Percentiles rank a stretch among this genome's conserved stretches.
phyloP scores from a whole-genome alignment of 192 early-diverging fungal genomes.

The Chytriomyces confervae region DNA sequence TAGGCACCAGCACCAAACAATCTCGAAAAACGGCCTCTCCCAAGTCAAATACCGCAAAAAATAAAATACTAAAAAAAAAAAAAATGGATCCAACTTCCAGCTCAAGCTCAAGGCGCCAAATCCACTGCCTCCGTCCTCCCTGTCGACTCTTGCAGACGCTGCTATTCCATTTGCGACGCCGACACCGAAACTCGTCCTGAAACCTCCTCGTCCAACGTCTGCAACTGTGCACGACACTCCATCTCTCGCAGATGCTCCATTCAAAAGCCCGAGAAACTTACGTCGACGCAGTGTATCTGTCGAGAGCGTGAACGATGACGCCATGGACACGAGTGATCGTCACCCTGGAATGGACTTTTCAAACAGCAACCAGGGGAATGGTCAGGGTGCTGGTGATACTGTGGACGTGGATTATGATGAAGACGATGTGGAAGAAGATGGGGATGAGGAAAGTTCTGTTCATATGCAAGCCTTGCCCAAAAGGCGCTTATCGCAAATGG shows the following conservation, averaged over 20 bases:
- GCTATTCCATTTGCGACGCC: not conserved
- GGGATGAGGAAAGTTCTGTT: not conserved
- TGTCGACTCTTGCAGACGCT: not conserved
- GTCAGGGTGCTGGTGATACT: too few relatives aligned
- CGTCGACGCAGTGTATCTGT: not conserved
- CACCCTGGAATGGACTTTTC: too few relatives aligned
- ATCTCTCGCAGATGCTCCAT: not conserved
- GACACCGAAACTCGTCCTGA: not conserved
- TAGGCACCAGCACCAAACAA: too few relatives aligned
- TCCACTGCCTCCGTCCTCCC: not conserved
- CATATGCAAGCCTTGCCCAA: not conserved
- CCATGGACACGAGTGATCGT: too few relatives aligned
- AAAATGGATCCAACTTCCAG: not conserved
- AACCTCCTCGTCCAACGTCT: not conserved
- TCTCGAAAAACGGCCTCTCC: too few relatives aligned
- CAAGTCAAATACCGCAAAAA: too few relatives aligned
- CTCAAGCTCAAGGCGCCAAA: conserved; percentile 18
- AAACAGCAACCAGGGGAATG: too few relatives aligned
- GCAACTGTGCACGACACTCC: not conserved
- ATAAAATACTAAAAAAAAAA: too few relatives aligned
- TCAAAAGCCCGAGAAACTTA: not conserved
- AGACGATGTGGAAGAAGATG: not conserved
- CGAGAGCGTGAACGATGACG: too few relatives aligned
- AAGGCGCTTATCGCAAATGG: not conserved
- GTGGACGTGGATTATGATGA: not conserved